Base-by-base conservation (phyloP, 1,139 yeast species). In the Yamadazyma membranifaciens region DNA sequence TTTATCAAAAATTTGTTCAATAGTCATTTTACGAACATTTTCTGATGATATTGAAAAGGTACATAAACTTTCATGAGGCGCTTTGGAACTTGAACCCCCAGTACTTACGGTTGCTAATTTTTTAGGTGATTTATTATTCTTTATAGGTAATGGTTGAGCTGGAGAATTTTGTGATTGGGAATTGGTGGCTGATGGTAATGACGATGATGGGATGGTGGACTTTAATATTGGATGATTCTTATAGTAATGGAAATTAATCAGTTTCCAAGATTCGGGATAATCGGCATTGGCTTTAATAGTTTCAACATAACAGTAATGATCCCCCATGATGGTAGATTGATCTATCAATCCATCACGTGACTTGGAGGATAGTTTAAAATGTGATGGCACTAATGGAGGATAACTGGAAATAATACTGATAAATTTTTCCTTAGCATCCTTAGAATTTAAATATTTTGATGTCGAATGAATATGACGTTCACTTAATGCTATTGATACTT, bases 1-100 rank as follows among this genome's bases (percentile, higher is more conserved):
- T 44, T 71, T 77, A 39, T 82, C 84, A 49, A 75, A 79, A 11
- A 87, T 73, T 51, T 84, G 87, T 45, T 81, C 83, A 31, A 80
- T 60, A 0, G 82, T 61, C n/a, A 75, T 55, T 41, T 71, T 72
- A 20, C 69, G 60, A 13, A 83, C 68, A 11, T 71, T 65, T 11
- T 80, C 83, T 34, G 73, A 76, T 6, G 69, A 56, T 15, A 81
- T 51, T 7, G 54, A 43, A 42, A 81, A 76, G 10, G 66, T 61
- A 27, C 69, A 64, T n/a, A 78, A 49, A 9, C 80, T 80, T 49
- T 76, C 81, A 7, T 51, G 38, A 42, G 31, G 41, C 10, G 33
- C 30, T 26, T 26, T 16, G 26, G 22, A 14, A 10, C 10, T 29
- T 16, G 34, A 7, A 10, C 15, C 40, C 6, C 9, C 11, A 6